Evolutionary conservation across 2,329 filamentous ascomycete species (phyloP).

Genomic region (Pseudopyrenochaeta lycopersici): DNA sequence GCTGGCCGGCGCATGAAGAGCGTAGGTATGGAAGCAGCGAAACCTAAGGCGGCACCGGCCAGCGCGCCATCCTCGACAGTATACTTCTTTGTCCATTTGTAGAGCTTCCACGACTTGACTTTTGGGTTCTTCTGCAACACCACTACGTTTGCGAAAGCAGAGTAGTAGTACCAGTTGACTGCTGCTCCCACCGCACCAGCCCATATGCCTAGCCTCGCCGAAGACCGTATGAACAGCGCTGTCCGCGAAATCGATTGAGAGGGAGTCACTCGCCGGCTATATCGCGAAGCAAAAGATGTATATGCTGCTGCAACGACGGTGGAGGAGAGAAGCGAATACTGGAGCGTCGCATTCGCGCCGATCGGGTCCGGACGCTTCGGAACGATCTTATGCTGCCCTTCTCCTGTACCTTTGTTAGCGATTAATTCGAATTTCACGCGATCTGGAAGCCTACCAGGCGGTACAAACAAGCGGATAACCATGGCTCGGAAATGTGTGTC

Average conservation of each 20-base stretch:
- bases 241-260: slow-evolving; percentile 14
- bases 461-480: slow-evolving; percentile 39
- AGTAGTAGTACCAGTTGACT: slow-evolving; percentile 38
- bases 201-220: slow-evolving; percentile 31
- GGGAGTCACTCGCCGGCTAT: slow-evolving; percentile 20
- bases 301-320: slow-evolving; percentile 36
- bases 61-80: slow-evolving; percentile 40
- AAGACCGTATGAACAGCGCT: slow-evolving; percentile 32
- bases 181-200: slow-evolving; percentile 28
- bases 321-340: slow-evolving; percentile 34
- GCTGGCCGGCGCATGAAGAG: slow-evolving; percentile 30
- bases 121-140: slow-evolving; percentile 15
- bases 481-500: slow-evolving; percentile 14
- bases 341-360: slow-evolving; percentile 39
- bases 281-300: slow-evolving; percentile 28
- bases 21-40: slow-evolving; percentile 28
- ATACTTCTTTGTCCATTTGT: slow-evolving; percentile 27
- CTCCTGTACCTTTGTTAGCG: slow-evolving; percentile 26
- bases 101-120: slow-evolving; percentile 30
- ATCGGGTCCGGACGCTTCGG: slow-evolving; percentile 36
- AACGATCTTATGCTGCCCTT: slow-evolving; percentile 36
- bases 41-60: slow-evolving; percentile 32
- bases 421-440: not conserved
- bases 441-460: slow-evolving; percentile 29
- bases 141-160: slow-evolving; percentile 23